Base-by-base conservation (phyloP, 345 rosid species). In the Populus nigra region DNA sequence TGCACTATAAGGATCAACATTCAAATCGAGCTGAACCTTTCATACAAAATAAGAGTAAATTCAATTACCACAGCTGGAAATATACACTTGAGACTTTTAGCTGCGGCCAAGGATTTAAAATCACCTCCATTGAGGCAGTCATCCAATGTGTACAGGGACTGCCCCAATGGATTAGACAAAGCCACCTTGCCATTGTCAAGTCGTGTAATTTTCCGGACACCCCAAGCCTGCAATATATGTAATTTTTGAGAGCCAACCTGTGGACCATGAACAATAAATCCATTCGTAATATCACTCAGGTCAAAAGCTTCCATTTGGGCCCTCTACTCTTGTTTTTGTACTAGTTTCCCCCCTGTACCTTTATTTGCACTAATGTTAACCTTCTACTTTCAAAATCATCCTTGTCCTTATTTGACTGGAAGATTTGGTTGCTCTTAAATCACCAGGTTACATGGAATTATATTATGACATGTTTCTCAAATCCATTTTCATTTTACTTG, bases 151-250 rank as follows among this genome's bases (percentile, higher is more conserved):
- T 96, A 96, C 23, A 96, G 86, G 22, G 99, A 93, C 53, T 96
- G 99, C 84, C 99, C 93, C 81, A 96, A 86, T 65, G 98, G 98
- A 83, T 93, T 96, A 78, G 99, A 96, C 97, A 92, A 90, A 69
- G 98, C 94, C 85, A 93, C 99, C 84, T 79, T 91, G 27, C 98
- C 99, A 72, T 88, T 92, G 77, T 96, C 99, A 75, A 96, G 85
- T 61, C 93, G 85, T 68, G 98, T 96, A 73, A 96, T 96, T 83
- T 88, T 93, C 38, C 94, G 89, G 49, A 93, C 86, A 59, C 99
- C 98, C 99, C 98, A 96, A 73, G 97, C 90, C 98, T 96, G 87
- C 79, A 73, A 78, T 25, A 9, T n/a, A 71, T 5, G 81, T 17
- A 45, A 72, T 77, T 53, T 79, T 81, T 50, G 61, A 84, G 82